Evolutionary conservation across 306 rosid species (phyloP).

Genomic region (Fagus crenata): DNA sequence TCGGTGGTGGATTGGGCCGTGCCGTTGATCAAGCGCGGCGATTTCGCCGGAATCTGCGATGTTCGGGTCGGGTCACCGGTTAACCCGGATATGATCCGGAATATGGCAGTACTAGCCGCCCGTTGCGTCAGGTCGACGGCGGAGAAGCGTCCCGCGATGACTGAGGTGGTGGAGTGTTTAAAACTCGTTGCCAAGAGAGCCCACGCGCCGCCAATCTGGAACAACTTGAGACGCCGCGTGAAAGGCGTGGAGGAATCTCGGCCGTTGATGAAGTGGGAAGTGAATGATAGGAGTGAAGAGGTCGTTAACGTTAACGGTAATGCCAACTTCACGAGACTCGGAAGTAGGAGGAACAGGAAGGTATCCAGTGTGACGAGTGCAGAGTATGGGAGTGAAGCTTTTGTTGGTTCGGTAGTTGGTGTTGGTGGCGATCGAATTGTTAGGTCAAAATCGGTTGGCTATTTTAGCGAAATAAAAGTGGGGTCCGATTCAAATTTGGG

Average conservation of each 20-base stretch:
- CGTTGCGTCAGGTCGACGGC: conserved; percentile 69
- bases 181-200: conserved; percentile 33
- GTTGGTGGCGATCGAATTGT: conserved; percentile 14
- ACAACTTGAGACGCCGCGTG: conserved; percentile 43
- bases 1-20: conserved; percentile 91
- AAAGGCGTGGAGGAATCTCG: conserved; percentile 35
- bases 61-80: conserved; percentile 50
- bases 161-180: conserved; percentile 68
- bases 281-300: conserved; percentile 34
- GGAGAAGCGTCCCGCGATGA: conserved; percentile 74
- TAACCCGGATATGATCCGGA: conserved; percentile 36
- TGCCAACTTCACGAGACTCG: conserved; percentile 17
- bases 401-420: neutral
- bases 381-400: conserved; percentile 34
- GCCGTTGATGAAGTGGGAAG: conserved; percentile 27
- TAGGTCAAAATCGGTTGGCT: conserved; percentile 63
- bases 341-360: conserved; percentile 58
- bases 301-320: conserved; percentile 4
- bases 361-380: conserved; percentile 50
- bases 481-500: conserved; percentile 9
- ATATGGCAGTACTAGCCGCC: conserved; percentile 59
- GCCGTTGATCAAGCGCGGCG: conserved; percentile 55
- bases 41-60: conserved; percentile 55
- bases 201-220: conserved; percentile 50
- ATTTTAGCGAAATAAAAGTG: conserved; percentile 22